These are phyloP conservation scores for Chaetomium fimeti DNA, from an alignment of 495 filamentous ascomycete species.

Conservation along the genomic window DNA sequence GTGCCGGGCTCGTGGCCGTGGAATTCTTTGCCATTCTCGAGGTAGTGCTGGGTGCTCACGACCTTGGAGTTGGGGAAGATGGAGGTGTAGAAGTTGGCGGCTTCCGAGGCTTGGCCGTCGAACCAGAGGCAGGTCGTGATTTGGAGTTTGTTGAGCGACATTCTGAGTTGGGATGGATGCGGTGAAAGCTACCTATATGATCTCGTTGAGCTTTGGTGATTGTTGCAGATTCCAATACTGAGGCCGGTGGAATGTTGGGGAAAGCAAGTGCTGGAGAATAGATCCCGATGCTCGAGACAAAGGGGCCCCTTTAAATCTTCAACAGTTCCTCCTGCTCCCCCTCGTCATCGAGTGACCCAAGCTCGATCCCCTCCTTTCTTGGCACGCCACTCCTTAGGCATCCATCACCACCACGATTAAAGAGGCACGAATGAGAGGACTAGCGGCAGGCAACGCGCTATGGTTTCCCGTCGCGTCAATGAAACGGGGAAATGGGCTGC, in stretches of 20 bases:
- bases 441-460: neutral
- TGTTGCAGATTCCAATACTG: too few relatives aligned
- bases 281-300: neutral
- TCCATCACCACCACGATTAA: neutral
- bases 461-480: neutral
- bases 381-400: neutral
- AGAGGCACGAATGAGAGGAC: neutral
- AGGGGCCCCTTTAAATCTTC: neutral
- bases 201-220: too few relatives aligned
- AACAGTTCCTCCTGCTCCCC: too few relatives aligned
- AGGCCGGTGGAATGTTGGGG: neutral
- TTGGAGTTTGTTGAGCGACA: slow-evolving; percentile 21
- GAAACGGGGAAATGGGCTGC: neutral
- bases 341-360: too few relatives aligned
- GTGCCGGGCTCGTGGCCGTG: slow-evolving; percentile 31
- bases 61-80: slow-evolving; percentile 37
- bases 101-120: slow-evolving; percentile 40
- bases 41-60: slow-evolving; percentile 24
- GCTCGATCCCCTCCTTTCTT: neutral
- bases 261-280: neutral
- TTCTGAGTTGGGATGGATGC: neutral
- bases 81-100: slow-evolving; percentile 40
- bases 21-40: slow-evolving; percentile 26
- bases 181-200: neutral
- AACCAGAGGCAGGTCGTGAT: slow-evolving; percentile 43